A percentile compares a stretch with the other conserved stretches of the same genome.
Evolutionary conservation across 2,329 filamentous ascomycete genomes (phyloP).

Genomic region (Fusarium cicatricum): DNA sequence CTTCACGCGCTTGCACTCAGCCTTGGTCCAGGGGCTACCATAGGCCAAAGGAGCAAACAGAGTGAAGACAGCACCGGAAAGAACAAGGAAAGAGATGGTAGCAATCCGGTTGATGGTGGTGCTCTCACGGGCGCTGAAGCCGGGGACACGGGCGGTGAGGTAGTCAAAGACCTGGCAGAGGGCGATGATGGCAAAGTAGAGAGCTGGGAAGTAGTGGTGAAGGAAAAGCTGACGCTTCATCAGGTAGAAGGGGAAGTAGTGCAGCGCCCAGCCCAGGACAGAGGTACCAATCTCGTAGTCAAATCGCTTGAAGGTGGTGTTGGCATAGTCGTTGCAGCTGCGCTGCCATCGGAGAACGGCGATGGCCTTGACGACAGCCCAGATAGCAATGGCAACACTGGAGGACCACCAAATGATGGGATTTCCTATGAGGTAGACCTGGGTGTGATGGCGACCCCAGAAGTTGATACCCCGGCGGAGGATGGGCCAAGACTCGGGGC

Average conservation of each 20-base stretch:
- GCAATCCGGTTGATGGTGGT: slow-evolving; percentile 78
- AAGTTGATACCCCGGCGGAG: slow-evolving; percentile 97
- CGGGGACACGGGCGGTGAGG: slow-evolving; percentile 74
- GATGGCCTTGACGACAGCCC: slow-evolving; percentile 85
- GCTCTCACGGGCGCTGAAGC: slow-evolving; percentile 69
- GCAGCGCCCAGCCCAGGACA: slow-evolving; percentile 93
- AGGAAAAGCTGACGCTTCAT: slow-evolving; percentile 99
- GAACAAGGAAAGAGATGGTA: slow-evolving; percentile 75
- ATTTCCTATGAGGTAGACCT: slow-evolving; percentile 97
- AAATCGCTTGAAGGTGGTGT: slow-evolving; percentile 89
- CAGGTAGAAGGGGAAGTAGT: slow-evolving; percentile 98
- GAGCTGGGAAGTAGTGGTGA: slow-evolving; percentile 96
- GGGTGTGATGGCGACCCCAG: slow-evolving; percentile 93
- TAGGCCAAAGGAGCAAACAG: slow-evolving; percentile 92
- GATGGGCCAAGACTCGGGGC: slow-evolving; percentile 91
- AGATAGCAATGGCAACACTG: slow-evolving; percentile 78
- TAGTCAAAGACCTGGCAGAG: slow-evolving; percentile 93
- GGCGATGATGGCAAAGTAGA: slow-evolving; percentile 93
- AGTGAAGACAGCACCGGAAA: slow-evolving; percentile 79
- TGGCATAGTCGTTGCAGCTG: slow-evolving; percentile 85
- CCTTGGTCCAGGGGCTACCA: slow-evolving; percentile 92
- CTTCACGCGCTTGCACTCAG: slow-evolving; percentile 86
- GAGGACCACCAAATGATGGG: slow-evolving; percentile 94
- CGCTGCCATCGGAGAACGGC: slow-evolving; percentile 94
- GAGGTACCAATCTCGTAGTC: slow-evolving; percentile 95